Conservation (phyloP, 2,329 filamentous ascomycete species). For the Myriosclerotinia curreyana region DNA sequence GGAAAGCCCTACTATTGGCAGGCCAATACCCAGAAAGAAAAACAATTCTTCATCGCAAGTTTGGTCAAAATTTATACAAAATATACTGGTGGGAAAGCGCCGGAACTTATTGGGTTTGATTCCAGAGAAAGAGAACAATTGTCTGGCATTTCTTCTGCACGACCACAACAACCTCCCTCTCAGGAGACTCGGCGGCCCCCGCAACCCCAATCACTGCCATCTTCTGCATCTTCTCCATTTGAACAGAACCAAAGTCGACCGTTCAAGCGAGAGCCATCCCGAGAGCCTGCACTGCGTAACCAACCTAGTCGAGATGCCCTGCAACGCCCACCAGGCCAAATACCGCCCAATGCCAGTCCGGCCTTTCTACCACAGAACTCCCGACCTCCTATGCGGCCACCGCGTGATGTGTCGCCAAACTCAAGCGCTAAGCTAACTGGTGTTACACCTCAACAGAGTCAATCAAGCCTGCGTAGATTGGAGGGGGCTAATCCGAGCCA, state of each 20-base stretch:
- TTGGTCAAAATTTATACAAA: slow-evolving; percentile 95
- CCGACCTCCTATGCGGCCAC: slow-evolving; percentile 32
- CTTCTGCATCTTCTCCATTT: slow-evolving; percentile 28
- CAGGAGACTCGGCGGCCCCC: slow-evolving; percentile 28
- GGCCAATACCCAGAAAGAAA: slow-evolving; percentile 89
- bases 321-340: slow-evolving; percentile 31
- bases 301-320: slow-evolving; percentile 37
- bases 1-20: slow-evolving; percentile 98
- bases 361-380: slow-evolving; percentile 32
- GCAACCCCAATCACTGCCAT: slow-evolving; percentile 26
- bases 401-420: slow-evolving; percentile 35
- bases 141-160: slow-evolving; percentile 49
- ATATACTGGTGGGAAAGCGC: slow-evolving; percentile 82
- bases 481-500: slow-evolving; percentile 37
- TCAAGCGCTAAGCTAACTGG: slow-evolving; percentile 33
- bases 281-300: slow-evolving; percentile 32
- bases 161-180: slow-evolving; percentile 25
- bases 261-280: slow-evolving; percentile 31
- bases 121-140: slow-evolving; percentile 73
- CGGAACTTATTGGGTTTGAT: slow-evolving; percentile 80
- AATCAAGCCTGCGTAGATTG: slow-evolving; percentile 33
- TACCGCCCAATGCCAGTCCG: slow-evolving; percentile 23
- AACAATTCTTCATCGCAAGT: slow-evolving; percentile 97
- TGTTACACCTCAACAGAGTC: slow-evolving; percentile 27
- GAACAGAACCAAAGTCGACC: slow-evolving; percentile 32